Conservation (phyloP, 2,329 filamentous ascomycete genomes). For the Beauveria australis region DNA sequence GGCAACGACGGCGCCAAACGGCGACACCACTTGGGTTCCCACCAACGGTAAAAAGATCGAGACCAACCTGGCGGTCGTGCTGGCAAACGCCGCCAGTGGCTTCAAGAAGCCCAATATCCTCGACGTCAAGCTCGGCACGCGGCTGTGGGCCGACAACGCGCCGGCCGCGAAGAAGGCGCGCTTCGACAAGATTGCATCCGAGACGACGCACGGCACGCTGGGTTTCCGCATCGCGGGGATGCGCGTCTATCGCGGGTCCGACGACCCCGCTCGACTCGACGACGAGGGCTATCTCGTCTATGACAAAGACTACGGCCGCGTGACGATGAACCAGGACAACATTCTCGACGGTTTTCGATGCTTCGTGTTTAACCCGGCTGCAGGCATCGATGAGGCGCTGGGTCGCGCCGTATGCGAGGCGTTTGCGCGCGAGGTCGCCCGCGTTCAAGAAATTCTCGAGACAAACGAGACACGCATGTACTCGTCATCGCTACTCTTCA, state of each 20-base stretch:
- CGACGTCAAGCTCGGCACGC: slow-evolving; percentile 82
- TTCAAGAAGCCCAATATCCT: slow-evolving; percentile 83
- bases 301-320: slow-evolving; percentile 54
- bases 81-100: slow-evolving; percentile 75
- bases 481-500: slow-evolving; percentile 53
- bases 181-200: slow-evolving; percentile 49
- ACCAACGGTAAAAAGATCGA: slow-evolving; percentile 53
- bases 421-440: slow-evolving; percentile 45
- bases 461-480: slow-evolving; percentile 55
- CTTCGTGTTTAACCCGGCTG: slow-evolving; percentile 50
- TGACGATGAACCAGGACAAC: slow-evolving; percentile 43
- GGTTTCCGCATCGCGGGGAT: slow-evolving; percentile 60
- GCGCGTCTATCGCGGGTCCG: slow-evolving; percentile 52
- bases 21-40: slow-evolving; percentile 34
- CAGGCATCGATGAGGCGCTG: slow-evolving; percentile 51
- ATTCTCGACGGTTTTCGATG: slow-evolving; percentile 44
- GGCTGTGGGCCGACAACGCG: slow-evolving; percentile 75
- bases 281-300: slow-evolving; percentile 51
- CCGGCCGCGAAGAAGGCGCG: slow-evolving; percentile 49
- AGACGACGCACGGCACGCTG: slow-evolving; percentile 51
- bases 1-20: slow-evolving; percentile 15
- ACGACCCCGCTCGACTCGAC: slow-evolving; percentile 42
- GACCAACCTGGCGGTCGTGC: slow-evolving; percentile 72
- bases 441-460: slow-evolving; percentile 45
- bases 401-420: slow-evolving; percentile 46